A percentile compares a stretch with the other conserved stretches of the same genome.
Conservation (phyloP, 768 basidiomycete species). For the Inosperma sp. region DNA sequence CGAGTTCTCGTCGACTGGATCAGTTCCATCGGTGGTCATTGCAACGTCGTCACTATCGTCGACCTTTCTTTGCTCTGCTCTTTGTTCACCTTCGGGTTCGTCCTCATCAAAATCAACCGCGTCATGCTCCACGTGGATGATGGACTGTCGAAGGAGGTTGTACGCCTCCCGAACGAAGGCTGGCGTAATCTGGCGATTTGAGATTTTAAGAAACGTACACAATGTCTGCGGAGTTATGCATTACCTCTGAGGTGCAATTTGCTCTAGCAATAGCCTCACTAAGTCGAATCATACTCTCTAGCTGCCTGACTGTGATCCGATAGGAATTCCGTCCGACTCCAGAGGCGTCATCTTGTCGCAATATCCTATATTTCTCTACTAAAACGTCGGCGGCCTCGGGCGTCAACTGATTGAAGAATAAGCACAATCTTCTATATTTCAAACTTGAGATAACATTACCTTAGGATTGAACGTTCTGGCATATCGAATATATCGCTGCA, state of each 20-base stretch:
- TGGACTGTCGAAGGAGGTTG: conserved; percentile 89
- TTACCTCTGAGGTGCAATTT: conserved; percentile 91
- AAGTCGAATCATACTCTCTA: conserved; percentile 97
- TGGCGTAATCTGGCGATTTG: conserved; percentile 68
- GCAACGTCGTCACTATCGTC: conserved; percentile 48
- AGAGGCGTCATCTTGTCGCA: conserved; percentile 88
- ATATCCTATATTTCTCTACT: conserved; percentile 90
- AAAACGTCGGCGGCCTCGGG: conserved; percentile 88
- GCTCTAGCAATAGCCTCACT: conserved; percentile 97
- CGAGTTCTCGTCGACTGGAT: conserved; percentile 49
- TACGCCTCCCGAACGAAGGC: conserved; percentile 95
- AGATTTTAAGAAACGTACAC: neutral
- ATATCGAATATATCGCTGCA: conserved; percentile 96
- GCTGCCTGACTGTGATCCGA: conserved; percentile 94
- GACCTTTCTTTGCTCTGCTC: conserved; percentile 29
- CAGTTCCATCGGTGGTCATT: conserved; percentile 56
- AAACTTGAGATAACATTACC: conserved; percentile 38
- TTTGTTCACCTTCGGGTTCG: conserved; percentile 57
- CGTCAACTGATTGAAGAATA: conserved; percentile 60
- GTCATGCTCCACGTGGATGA: conserved; percentile 99
- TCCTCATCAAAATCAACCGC: conserved; percentile 98
- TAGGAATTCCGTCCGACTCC: conserved; percentile 90
- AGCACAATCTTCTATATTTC: conserved; percentile 10
- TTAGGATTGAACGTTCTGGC: conserved; percentile 98
- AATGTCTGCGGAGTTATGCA: conserved; percentile 1